Evolutionary conservation across 441 rosid genomes (phyloP).

Genomic region (Adansonia gregorii): DNA sequence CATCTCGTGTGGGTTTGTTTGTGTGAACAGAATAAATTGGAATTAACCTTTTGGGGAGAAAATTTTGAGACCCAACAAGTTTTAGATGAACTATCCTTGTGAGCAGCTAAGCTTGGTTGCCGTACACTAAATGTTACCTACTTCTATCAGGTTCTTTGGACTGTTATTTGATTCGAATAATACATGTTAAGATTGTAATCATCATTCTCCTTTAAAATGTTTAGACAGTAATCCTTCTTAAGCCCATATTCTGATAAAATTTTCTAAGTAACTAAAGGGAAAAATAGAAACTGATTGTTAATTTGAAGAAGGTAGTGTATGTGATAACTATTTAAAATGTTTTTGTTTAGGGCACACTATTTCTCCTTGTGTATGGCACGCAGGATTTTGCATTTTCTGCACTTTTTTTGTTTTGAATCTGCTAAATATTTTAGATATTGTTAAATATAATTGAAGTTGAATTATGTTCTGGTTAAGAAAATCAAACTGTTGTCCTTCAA

Average conservation of each 20-base stretch:
- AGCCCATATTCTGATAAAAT: not conserved
- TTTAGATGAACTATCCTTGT: too few species aligned
- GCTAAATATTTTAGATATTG: not conserved
- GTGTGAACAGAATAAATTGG: too few species aligned
- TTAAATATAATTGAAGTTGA: conserved; percentile 9
- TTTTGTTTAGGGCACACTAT: too few species aligned
- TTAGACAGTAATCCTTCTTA: not conserved
- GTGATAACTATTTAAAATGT: not conserved
- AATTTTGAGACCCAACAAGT: too few species aligned
- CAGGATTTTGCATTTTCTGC: not conserved
- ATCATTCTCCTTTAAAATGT: not conserved
- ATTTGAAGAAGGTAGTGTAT: not conserved
- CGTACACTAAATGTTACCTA: not conserved
- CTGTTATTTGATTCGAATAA: not conserved
- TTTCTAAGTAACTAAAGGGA: not conserved
- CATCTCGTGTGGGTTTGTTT: too few species aligned
- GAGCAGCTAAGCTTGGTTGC: not conserved
- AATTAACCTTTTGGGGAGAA: too few species aligned
- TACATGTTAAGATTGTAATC: not conserved
- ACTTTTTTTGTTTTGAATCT: not conserved
- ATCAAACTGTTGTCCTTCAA: not conserved
- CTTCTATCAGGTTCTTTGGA: not conserved
- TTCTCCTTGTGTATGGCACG: not conserved
- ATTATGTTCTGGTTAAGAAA: not conserved
- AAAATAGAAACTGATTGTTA: not conserved